Evolutionary conservation across 2,329 filamentous ascomycete genomes (phyloP), one percentile per base, ranked within the genome.

Genomic region (Colletotrichum simmondsii): DNA sequence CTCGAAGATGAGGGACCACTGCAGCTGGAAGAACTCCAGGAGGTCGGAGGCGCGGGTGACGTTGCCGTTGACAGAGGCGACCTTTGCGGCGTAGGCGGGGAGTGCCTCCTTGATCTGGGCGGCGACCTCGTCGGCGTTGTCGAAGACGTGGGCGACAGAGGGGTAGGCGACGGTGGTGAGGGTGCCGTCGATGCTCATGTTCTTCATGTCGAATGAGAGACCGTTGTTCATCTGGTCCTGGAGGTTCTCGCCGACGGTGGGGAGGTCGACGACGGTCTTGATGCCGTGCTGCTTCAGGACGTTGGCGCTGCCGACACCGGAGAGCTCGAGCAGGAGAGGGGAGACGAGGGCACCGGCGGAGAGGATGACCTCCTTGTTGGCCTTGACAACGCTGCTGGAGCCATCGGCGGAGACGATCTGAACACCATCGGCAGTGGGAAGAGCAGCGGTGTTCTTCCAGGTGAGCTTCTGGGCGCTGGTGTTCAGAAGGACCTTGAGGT

Each of bases 211-310:
- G 65, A 73, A 60, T 79, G 83, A 5, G 72, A 84, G 61, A 1
- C 65, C 49, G 2, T 75, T 77, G 69, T 79, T 79, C 16, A 88
- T 78, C 76, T 91, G 88, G 61, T 89, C 87, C 73, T 87, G 83
- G 1, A 89, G 79, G 75, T 88, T 87, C 75, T 87, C 86, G 0
- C 88, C 88, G 0, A 90, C 88, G 3, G 87, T 87, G 0, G 85
- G 85, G 0, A 86, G 81, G 32, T 87, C 79, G 5, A 89, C 77
- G 22, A 81, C 78, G 30, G 82, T 81, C 14, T 83, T 72, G 71
- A 90, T 87, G 16, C 81, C 83, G 49, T 84, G 77, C 7, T 82
- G 75, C 3, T 81, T 72, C 2, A 89, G 78, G 19, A 87, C 82
- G 78, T 42, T 73, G 6, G 79, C 76, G 62, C 83, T 83, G 0